Evolutionary conservation across 2,329 filamentous ascomycete genomes (phyloP).

Genomic region (Fusarium mundagurra): DNA sequence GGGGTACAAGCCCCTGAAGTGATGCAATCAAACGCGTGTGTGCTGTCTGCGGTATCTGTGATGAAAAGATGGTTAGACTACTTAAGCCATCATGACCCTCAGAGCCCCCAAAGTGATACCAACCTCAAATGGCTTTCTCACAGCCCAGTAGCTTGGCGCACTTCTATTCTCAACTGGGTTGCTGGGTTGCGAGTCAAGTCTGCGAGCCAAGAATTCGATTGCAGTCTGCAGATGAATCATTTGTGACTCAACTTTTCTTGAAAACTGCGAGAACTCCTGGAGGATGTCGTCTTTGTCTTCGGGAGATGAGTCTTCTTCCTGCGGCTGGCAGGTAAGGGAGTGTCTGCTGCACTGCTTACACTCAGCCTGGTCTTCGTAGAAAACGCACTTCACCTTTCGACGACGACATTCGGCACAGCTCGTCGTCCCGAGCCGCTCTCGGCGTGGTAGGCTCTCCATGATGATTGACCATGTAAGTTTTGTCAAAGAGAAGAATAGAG

Average conservation of each 20-base stretch:
- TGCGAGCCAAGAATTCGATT: background rate
- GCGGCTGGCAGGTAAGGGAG: conserved; percentile 55
- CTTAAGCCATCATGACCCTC: background rate
- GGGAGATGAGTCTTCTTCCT: conserved; percentile 40
- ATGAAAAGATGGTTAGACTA: background rate
- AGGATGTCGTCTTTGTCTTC: background rate
- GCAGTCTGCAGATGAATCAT: conserved; percentile 17
- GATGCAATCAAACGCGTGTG: background rate
- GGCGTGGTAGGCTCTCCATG: conserved; percentile 30
- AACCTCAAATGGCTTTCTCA: background rate
- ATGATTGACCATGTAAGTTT: background rate
- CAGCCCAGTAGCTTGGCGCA: background rate
- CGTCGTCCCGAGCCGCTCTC: conserved; percentile 46
- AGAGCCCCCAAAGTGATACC: background rate
- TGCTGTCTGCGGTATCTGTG: background rate
- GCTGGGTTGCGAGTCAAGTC: background rate
- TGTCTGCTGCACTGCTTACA: conserved; percentile 58
- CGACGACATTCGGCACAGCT: conserved; percentile 56
- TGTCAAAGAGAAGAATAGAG: background rate
- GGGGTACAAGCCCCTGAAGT: background rate
- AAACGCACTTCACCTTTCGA: conserved; percentile 60
- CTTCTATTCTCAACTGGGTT: background rate
- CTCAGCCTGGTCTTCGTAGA: conserved; percentile 47
- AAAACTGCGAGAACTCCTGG: background rate
- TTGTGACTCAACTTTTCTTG: conserved; percentile 3